Evolutionary conservation across 371 early-diverging fungal genomes (phyloP), one percentile per base, ranked within the genome.

Genomic region (Syncephalastrum monosporum): DNA sequence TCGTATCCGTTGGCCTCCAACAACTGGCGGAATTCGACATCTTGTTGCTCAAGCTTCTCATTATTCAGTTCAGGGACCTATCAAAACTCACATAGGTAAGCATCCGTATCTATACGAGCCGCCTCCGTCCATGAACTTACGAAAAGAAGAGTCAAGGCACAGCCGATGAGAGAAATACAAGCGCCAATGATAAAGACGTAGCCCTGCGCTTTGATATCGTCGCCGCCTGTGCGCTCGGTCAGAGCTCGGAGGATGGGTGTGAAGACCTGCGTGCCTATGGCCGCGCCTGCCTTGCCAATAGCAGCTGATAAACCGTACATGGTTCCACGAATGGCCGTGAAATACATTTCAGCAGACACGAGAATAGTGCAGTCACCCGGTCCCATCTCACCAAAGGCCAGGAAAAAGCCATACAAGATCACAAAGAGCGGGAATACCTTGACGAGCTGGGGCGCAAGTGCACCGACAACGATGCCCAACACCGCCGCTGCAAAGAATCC

Each of bases 321-420:
- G 21, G 78, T 78, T n/a, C 83, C 83, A 50, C 83, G 78, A 44
- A 82, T 73, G 17, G 82, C 79, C n/a, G 83, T 82, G 14, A 82
- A 82, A 63, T 76, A 82, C 44, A 76, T 66, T 71, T 82, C 82
- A 24, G 76, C 72, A 13, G 82, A 70, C 49, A 79, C 73, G 33
- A 78, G 65, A 41, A 75, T 74, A 15, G 76, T 70, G 63, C 75
- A 75, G 41, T 77, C 75, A 55, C 84, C 84, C 43, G 83, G 83
- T 50, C 84, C 84, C 53, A 81, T 77, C 60, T 84, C 80, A 47
- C 80, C 80, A 54, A 77, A 71, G 54, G 71, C 68, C 60, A 84
- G 70, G 50, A 81, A 84, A 52, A 82, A 53, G 53, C 84, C 84
- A 47, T 84, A 84, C 23, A 82, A 63, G 27, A 82, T 66, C 23